Conservation (phyloP, 352 stramenopile genomes). For the Globisporangium parvum region DNA sequence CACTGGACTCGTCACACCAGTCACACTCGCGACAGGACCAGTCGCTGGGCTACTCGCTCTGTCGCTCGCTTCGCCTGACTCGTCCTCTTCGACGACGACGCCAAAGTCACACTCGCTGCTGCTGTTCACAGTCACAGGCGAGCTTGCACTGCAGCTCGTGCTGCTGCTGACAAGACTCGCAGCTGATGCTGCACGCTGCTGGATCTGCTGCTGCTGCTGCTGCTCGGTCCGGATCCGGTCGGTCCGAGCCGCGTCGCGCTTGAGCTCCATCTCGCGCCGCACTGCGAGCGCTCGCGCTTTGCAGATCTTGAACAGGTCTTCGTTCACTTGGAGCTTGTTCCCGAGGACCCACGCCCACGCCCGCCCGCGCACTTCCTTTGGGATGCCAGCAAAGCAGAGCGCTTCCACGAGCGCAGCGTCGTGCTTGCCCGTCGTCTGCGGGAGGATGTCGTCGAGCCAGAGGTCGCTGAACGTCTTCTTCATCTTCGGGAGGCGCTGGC, state of each 20-base stretch:
- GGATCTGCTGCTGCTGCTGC: slow-evolving; percentile 9
- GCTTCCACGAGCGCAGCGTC: slow-evolving; percentile 37
- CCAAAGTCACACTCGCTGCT: slow-evolving; percentile 3
- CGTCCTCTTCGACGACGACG: not conserved
- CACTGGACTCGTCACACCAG: not conserved
- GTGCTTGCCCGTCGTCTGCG: slow-evolving; percentile 10
- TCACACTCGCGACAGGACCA: not conserved
- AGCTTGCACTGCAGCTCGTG: slow-evolving; percentile 11
- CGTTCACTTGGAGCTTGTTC: slow-evolving; percentile 81
- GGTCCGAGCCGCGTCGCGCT: slow-evolving; percentile 37
- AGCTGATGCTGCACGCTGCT: slow-evolving; percentile 4
- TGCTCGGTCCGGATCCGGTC: slow-evolving; percentile 2
- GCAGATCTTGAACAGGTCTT: slow-evolving; percentile 83
- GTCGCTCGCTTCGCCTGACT: not conserved
- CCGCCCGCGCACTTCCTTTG: slow-evolving; percentile 75
- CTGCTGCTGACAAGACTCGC: slow-evolving; percentile 6
- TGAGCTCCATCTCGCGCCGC: slow-evolving; percentile 66
- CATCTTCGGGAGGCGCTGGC: slow-evolving; percentile 51
- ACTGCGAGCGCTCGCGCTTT: slow-evolving; percentile 68
- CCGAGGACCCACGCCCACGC: slow-evolving; percentile 77
- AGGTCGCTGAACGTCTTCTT: slow-evolving; percentile 70
- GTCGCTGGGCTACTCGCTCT: not conserved
- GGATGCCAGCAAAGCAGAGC: slow-evolving; percentile 76
- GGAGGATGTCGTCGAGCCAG: slow-evolving; percentile 72
- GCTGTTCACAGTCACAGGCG: slow-evolving; percentile 10